phyloP scores from a whole-genome alignment of 352 stramenopile genomes.

The Globisporangium acanthophoron region DNA sequence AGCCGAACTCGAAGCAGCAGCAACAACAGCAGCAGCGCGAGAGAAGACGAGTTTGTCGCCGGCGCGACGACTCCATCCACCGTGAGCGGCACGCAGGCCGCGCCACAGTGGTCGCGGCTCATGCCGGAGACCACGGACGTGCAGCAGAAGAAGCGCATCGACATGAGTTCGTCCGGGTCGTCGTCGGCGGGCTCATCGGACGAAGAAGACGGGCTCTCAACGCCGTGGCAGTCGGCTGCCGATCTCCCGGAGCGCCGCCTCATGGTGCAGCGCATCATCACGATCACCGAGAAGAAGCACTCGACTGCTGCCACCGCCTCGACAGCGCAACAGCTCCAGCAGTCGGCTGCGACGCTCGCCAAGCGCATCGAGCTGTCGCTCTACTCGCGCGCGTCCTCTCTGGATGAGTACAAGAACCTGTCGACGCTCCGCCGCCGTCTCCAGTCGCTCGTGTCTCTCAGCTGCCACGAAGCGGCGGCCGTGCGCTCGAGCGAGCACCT shows the following conservation, averaged over 20 bases:
- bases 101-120: constrained; percentile 24
- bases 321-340: constrained; percentile 21
- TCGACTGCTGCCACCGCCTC: constrained; percentile 53
- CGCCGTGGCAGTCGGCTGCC: constrained; percentile 78
- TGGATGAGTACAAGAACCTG: constrained; percentile 83
- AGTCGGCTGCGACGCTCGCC: constrained; percentile 64
- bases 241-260: constrained; percentile 73
- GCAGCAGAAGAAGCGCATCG: constrained; percentile 15
- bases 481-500: constrained; percentile 5
- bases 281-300: constrained; percentile 54
- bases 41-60: neutral
- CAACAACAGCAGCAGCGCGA: constrained; percentile 6
- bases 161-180: constrained; percentile 10
- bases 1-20: neutral
- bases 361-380: constrained; percentile 85
- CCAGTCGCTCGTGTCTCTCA: constrained; percentile 81
- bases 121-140: constrained; percentile 19
- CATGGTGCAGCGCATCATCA: constrained; percentile 86
- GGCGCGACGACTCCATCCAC: constrained; percentile 19
- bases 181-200: constrained; percentile 14
- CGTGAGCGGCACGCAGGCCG: constrained; percentile 13
- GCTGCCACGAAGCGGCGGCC: constrained; percentile 77
- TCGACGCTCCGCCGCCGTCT: constrained; percentile 75
- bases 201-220: constrained; percentile 28
- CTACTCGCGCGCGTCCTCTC: constrained; percentile 75